These are phyloP conservation scores for Neurospora sp. DNA, from an alignment of 495 filamentous ascomycete species.

Conservation along the genomic window DNA sequence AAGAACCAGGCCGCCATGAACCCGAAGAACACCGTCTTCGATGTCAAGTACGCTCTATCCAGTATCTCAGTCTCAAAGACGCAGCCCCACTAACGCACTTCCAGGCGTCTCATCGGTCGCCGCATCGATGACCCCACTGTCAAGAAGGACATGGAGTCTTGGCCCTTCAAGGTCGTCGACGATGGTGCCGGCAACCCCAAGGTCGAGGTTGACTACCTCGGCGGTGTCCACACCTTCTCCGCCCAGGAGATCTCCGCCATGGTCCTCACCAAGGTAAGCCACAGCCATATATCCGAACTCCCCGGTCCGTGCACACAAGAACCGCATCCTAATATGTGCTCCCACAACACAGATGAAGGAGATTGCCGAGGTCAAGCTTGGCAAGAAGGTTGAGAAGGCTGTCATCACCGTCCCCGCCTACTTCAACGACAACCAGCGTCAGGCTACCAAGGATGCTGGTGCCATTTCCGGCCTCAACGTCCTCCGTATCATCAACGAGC, in stretches of 20 bases:
- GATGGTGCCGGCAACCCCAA: conserved; percentile 72
- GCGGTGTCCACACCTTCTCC: conserved; percentile 88
- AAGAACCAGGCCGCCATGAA: conserved; percentile 99
- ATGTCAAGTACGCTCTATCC: conserved; percentile 58
- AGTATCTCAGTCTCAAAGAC: not conserved
- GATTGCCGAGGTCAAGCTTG: conserved; percentile 92
- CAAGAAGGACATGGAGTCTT: conserved; percentile 96
- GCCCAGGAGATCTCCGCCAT: conserved; percentile 97
- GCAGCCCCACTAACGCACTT: conserved; percentile 16
- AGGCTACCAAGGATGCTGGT: conserved; percentile 98
- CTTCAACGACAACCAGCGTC: conserved; percentile 99
- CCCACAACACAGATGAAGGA: conserved; percentile 70
- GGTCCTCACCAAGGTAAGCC: conserved; percentile 73
- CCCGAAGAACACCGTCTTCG: conserved; percentile 94
- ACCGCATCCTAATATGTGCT: not conserved
- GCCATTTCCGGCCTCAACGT: conserved; percentile 95
- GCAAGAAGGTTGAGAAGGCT: conserved; percentile 94
- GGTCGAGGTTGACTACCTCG: conserved; percentile 92
- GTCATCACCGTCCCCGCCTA: conserved; percentile 98
- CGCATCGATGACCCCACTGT: conserved; percentile 91
- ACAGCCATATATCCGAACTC: not conserved
- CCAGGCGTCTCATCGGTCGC: conserved; percentile 85
- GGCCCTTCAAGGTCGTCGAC: conserved; percentile 96
- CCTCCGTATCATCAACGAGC: conserved; percentile 99
- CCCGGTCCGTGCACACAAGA: not conserved